Conservation (phyloP, 208 protist genomes). For the Naegleria lovaniensis region DNA sequence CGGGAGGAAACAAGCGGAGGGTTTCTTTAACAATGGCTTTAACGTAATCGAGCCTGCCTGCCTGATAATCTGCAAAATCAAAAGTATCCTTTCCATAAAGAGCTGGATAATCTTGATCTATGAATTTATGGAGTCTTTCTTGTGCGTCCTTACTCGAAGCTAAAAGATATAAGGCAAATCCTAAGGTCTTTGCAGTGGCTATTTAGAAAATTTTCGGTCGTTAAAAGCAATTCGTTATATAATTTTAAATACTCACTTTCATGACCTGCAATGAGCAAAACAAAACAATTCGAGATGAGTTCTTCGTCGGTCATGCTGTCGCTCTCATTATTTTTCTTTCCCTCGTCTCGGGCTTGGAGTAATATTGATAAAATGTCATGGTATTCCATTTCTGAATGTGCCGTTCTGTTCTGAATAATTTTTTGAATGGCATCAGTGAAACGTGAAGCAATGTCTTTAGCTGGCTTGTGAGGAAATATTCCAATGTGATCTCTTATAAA, state of each 20-base stretch:
- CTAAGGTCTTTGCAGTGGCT: slow-evolving; percentile 11
- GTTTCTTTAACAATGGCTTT: not conserved
- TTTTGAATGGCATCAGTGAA: not conserved
- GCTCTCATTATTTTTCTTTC: not conserved
- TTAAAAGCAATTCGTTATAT: too few species aligned
- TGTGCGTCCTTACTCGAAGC: not conserved
- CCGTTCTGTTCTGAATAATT: not conserved
- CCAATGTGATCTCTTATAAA: not conserved
- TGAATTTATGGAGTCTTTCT: not conserved
- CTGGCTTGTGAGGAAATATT: not conserved
- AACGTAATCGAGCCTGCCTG: not conserved
- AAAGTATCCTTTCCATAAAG: not conserved
- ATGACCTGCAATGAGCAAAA: slow-evolving; percentile 24
- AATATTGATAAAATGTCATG: not conserved
- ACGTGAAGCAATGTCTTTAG: not conserved
- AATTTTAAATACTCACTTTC: slow-evolving; percentile 9
- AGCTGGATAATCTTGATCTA: not conserved
- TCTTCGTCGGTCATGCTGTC: not conserved
- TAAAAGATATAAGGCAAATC: slow-evolving; percentile 4
- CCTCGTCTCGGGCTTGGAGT: not conserved
- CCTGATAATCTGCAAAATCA: not conserved
- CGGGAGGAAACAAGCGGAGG: not conserved
- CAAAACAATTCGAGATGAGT: slow-evolving; percentile 4
- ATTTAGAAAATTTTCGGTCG: not conserved
- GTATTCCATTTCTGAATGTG: not conserved